phyloP scores from a whole-genome alignment of 306 rosid genomes.

The Arachis hypogaea region DNA sequence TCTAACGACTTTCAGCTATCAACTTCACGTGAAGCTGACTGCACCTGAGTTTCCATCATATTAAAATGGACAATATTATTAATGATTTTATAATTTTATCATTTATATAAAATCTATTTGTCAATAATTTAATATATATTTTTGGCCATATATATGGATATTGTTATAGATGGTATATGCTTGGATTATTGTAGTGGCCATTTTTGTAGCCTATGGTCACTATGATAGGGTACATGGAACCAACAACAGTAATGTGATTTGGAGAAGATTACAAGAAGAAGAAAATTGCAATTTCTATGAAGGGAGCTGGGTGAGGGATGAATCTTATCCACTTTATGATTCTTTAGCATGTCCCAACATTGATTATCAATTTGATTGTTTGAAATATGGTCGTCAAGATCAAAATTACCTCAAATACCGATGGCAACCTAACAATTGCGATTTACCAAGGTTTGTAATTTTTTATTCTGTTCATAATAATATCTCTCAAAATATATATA shows the following conservation, averaged over 20 bases:
- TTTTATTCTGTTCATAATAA: no score
- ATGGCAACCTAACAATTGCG: conserved; percentile 68
- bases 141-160: neutral
- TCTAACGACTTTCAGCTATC: no score
- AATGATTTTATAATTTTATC: no score
- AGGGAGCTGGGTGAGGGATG: conserved; percentile 64
- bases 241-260: no score
- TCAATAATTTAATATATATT: no score
- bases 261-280: neutral
- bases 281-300: conserved; percentile 48
- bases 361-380: conserved; percentile 58
- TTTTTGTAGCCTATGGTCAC: neutral
- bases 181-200: neutral
- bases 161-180: neutral
- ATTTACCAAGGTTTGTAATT: conserved; percentile 59
- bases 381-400: conserved; percentile 60
- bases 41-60: no score
- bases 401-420: conserved; percentile 53
- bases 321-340: conserved; percentile 61
- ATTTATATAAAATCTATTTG: no score
- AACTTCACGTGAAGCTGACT: no score
- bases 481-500: no score
- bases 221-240: neutral
- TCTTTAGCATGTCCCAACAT: conserved; percentile 57
- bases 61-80: no score